Evolutionary conservation across 148 eudicot species (phyloP), one percentile per base, ranked within the genome.

Genomic region (Pharnaceum exiguum): DNA sequence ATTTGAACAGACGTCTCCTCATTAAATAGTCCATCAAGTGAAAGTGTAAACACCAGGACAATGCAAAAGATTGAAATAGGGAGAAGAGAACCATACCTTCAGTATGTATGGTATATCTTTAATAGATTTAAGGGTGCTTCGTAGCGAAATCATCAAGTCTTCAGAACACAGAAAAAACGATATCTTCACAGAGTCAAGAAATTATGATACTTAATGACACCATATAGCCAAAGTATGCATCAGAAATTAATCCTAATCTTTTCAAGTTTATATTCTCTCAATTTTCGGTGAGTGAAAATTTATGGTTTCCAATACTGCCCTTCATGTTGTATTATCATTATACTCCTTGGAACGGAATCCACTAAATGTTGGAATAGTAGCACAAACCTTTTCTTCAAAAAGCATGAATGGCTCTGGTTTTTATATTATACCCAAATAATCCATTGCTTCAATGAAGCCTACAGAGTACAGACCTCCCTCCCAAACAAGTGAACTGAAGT

Each of bases 31-130:
- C 38, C 32, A n/a, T n/a, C n/a, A n/a, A n/a, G n/a, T n/a, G n/a
- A 40, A 42, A 40, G 43, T 8, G n/a, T 8, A 43, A 40, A 16
- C 27, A 9, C 37, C 32, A 35, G 60, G 31, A 29, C 15, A 17
- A 25, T 58, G 21, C 26, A n/a, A 53, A 7, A 26, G 42, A 31
- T 12, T 15, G 18, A 51, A 46, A 48, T 18, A 47, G 43, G 36
- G 29, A 26, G 25, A 37, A 63, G 49, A 43, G 22, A 35, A 48
- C 30, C 62, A 48, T 51, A 88, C 98, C 96, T 91, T 88, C 54
- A 85, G 80, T 74, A 91, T 69, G 79, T 81, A 68, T 30, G 96
- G 94, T 53, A 88, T 69, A 73, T 87, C 98, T 75, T 91, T 87
- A 24, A 91, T 75, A 46, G 80, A 80, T 68, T 85, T 87, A 50